A percentile compares a stretch with the other conserved stretches of the same genome.
Evolutionary conservation across 306 rosid species (phyloP).

Genomic region (Prunus salicina): DNA sequence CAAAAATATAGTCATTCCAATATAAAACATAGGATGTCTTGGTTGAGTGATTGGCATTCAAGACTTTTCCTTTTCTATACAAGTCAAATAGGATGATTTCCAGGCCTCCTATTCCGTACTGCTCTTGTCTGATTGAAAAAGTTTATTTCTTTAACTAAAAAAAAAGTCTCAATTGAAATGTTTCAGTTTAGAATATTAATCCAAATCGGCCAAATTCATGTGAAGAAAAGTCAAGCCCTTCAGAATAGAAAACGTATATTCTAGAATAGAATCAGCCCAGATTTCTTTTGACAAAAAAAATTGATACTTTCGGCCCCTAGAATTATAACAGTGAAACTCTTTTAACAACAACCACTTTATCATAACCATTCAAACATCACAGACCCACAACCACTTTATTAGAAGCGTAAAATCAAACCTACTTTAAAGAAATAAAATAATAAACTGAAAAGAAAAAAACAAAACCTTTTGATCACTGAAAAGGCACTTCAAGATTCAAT

Average conservation of each 20-base stretch:
- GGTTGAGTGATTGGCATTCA: neutral
- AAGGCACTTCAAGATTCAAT: slow-evolving; percentile 12
- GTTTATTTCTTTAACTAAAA: neutral
- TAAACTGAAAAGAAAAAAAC: neutral
- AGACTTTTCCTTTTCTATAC: neutral
- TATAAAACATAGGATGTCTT: neutral
- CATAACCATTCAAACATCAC: neutral
- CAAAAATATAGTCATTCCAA: neutral
- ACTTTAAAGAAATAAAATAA: neutral
- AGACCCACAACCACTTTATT: neutral
- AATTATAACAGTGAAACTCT: neutral
- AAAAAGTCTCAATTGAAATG: neutral
- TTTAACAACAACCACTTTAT: neutral
- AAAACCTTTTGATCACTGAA: neutral
- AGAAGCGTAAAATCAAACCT: neutral
- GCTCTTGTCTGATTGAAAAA: slow-evolving; percentile 5
- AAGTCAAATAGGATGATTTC: neutral
- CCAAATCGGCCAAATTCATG: neutral
- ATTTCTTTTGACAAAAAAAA: neutral
- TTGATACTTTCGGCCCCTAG: neutral
- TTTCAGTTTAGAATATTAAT: neutral
- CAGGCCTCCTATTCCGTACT: slow-evolving; percentile 6
- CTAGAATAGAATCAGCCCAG: neutral
- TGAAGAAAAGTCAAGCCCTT: neutral
- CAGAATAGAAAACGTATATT: neutral